These are phyloP conservation scores for Coniochaeta ligniaria DNA, from an alignment of 2,329 filamentous ascomycete genomes.

Conservation along the genomic window DNA sequence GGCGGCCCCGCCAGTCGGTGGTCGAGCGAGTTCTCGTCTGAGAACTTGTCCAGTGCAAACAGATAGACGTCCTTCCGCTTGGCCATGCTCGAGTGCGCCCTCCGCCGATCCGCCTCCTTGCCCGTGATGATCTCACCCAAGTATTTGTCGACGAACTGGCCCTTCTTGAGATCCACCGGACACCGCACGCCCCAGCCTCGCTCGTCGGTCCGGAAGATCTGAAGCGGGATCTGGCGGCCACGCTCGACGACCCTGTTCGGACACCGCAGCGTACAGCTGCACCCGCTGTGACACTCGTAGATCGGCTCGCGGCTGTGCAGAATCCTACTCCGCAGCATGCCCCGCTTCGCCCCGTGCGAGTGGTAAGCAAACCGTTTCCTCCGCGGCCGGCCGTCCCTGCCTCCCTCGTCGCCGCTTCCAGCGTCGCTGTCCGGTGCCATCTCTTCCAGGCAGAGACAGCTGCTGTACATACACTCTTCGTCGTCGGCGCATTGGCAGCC, in stretches of 20 bases:
- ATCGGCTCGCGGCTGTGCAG: constrained; percentile 54
- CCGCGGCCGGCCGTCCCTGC: constrained; percentile 23
- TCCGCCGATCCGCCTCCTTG: constrained; percentile 57
- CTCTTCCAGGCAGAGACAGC: constrained; percentile 59
- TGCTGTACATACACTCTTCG: constrained; percentile 58
- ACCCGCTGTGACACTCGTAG: constrained; percentile 73
- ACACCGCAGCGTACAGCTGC: constrained; percentile 56
- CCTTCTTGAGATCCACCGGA: constrained; percentile 54
- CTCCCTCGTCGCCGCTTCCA: constrained; percentile 38
- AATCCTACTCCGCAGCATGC: constrained; percentile 43
- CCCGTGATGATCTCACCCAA: constrained; percentile 64
- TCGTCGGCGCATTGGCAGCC: constrained; percentile 62
- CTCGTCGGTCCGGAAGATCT: constrained; percentile 64
- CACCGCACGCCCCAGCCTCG: constrained; percentile 74
- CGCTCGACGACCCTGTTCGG: constrained; percentile 72
- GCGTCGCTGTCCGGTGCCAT: constrained; percentile 50
- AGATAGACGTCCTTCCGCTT: constrained; percentile 70
- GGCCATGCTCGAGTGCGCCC: constrained; percentile 44
- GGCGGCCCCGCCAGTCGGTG: constrained; percentile 47
- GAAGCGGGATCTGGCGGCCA: constrained; percentile 61
- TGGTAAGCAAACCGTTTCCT: constrained; percentile 57
- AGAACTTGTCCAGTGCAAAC: constrained; percentile 77
- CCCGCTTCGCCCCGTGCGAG: constrained; percentile 41
- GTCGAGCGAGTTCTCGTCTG: constrained; percentile 47
- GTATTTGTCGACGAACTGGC: constrained; percentile 76